A percentile compares a stretch with the other conserved stretches of the same genome.
Conservation (phyloP, 495 filamentous ascomycete genomes). For the Cercophora samala region DNA sequence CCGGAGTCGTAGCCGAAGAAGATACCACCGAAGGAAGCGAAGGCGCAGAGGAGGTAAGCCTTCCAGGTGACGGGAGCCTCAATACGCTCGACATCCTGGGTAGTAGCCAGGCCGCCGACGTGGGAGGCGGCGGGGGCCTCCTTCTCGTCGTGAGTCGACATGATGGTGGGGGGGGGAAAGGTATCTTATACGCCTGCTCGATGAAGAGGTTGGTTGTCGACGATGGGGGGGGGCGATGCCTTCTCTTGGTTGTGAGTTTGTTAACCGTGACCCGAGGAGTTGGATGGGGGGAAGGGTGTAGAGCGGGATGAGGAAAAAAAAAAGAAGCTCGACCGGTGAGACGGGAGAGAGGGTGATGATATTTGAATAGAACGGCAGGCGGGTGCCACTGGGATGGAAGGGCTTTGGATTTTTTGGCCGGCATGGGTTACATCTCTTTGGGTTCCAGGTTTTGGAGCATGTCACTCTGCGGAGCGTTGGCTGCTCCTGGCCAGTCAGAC, state of each 20-base stretch:
- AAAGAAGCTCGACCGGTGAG: conserved; percentile 1
- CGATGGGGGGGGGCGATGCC: neutral
- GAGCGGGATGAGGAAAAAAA: conserved; percentile 7
- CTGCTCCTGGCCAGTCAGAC: conserved; percentile 25
- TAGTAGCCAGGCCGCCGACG: conserved; percentile 23
- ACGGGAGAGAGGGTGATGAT: conserved; percentile 2
- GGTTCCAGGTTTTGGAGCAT: conserved; percentile 23
- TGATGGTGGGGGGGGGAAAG: conserved; percentile 8
- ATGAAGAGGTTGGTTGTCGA: neutral
- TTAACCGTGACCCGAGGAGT: neutral
- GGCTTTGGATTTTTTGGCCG: conserved; percentile 6
- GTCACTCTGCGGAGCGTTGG: conserved; percentile 18
- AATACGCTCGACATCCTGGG: conserved; percentile 49
- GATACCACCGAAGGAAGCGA: conserved; percentile 66
- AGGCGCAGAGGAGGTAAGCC: conserved; percentile 67
- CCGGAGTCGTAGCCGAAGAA: conserved; percentile 65
- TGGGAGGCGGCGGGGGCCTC: conserved; percentile 19
- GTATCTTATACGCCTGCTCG: neutral
- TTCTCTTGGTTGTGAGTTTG: neutral
- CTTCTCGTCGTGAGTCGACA: conserved; percentile 26
- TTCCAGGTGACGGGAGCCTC: conserved; percentile 64
- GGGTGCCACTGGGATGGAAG: neutral
- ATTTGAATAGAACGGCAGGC: conserved; percentile 1
- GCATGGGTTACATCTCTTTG: neutral
- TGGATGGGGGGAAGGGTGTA: neutral